Evolutionary conservation across 805 yeast genomes (phyloP).

Genomic region (Candida jianshihensis): DNA sequence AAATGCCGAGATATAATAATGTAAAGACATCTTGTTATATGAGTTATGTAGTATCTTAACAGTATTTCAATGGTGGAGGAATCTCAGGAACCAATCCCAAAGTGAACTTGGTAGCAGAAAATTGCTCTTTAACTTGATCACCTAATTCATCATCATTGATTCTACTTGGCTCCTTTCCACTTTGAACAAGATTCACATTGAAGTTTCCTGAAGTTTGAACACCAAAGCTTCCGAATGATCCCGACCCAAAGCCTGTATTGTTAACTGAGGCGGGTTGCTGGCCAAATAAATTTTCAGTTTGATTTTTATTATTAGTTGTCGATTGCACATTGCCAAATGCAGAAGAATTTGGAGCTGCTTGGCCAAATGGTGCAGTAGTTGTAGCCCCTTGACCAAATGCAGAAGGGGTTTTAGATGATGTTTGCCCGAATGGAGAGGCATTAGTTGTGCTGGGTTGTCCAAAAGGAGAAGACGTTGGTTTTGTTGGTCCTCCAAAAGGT

Average conservation of each 20-base stretch:
- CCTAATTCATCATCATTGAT: slow-evolving; percentile 32
- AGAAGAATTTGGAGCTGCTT: not conserved
- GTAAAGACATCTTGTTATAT: not conserved
- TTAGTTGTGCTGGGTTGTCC: not conserved
- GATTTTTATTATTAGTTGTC: too few species aligned
- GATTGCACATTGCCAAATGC: slow-evolving; percentile 6
- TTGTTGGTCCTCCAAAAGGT: slow-evolving; percentile 3
- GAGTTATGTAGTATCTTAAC: slow-evolving; percentile 17
- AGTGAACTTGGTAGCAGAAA: slow-evolving; percentile 39
- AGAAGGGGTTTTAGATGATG: not conserved
- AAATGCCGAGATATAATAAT: too few species aligned
- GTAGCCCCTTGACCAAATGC: not conserved
- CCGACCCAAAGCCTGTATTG: slow-evolving; percentile 8
- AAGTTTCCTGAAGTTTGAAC: slow-evolving; percentile 5
- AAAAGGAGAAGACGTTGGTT: not conserved
- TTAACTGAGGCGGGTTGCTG: too few species aligned
- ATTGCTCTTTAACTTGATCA: slow-evolving; percentile 38
- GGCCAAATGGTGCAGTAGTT: not conserved
- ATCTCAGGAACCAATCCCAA: slow-evolving; percentile 65
- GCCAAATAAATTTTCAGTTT: too few species aligned
- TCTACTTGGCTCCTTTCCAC: slow-evolving; percentile 24
- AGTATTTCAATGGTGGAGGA: slow-evolving; percentile 56
- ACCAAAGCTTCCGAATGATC: not conserved
- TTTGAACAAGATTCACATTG: slow-evolving; percentile 26
- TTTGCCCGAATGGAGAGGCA: slow-evolving; percentile 3